Evolutionary conservation across 306 rosid species (phyloP).

Genomic region (Rosa persica): DNA sequence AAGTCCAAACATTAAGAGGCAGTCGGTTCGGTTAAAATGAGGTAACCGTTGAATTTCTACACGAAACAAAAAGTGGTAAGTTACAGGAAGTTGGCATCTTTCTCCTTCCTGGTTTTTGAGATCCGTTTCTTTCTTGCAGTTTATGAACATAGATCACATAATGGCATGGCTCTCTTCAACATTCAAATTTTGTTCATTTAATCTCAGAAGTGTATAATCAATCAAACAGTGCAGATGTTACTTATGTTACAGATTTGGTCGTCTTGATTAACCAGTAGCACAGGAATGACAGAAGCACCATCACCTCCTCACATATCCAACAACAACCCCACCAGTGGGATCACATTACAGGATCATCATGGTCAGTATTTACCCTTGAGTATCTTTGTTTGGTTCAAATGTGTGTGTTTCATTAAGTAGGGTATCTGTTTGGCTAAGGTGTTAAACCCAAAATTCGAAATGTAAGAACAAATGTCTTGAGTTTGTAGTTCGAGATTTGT

Average conservation of each 20-base stretch:
- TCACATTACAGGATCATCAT: conserved; percentile 23
- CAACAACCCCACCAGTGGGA: neutral
- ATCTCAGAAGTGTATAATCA: neutral
- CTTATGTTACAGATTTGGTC: neutral
- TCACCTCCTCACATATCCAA: neutral
- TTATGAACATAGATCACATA: conserved; percentile 10
- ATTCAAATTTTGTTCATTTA: neutral
- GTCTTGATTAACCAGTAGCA: conserved; percentile 10
- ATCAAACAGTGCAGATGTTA: neutral
- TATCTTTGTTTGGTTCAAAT: neutral
- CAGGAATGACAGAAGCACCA: conserved; percentile 2
- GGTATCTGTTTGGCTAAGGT: neutral
- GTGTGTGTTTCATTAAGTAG: neutral
- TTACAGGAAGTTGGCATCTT: neutral
- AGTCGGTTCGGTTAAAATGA: conserved; percentile 23
- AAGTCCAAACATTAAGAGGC: conserved; percentile 13
- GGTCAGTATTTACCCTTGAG: conserved; percentile 8
- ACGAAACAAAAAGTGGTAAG: neutral
- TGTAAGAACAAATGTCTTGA: neutral
- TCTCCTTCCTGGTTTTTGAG: neutral
- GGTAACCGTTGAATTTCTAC: conserved; percentile 22
- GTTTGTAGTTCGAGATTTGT: neutral
- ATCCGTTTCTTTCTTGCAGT: neutral
- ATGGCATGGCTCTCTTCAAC: neutral
- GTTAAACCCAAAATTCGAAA: neutral